These are phyloP conservation scores for Skeletonema marinoi DNA, from an alignment of 108 stramenopile genomes.

Conservation along the genomic window DNA sequence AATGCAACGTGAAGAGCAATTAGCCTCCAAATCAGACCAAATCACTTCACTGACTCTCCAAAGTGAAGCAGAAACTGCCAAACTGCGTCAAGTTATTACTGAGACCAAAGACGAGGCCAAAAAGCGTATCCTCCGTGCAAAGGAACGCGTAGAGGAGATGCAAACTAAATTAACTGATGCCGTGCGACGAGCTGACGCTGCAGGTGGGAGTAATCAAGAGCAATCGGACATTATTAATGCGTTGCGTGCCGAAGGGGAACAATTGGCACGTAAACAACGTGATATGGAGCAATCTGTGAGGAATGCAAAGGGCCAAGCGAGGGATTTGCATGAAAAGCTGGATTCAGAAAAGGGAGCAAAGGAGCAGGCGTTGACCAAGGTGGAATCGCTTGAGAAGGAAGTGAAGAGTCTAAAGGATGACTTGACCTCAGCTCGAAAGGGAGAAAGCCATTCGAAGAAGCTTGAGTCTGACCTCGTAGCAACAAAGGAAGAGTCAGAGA, in stretches of 20 bases:
- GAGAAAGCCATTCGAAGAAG: slow-evolving; percentile 70
- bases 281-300: slow-evolving; percentile 82
- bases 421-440: slow-evolving; percentile 61
- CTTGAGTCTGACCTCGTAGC: slow-evolving; percentile 63
- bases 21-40: slow-evolving; percentile 68
- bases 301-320: slow-evolving; percentile 60
- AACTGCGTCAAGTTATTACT: slow-evolving; percentile 48
- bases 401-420: slow-evolving; percentile 65
- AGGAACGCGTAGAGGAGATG: slow-evolving; percentile 77
- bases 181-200: slow-evolving; percentile 25
- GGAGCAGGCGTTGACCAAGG: slow-evolving; percentile 48
- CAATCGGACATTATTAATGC: slow-evolving; percentile 67
- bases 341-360: slow-evolving; percentile 47
- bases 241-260: slow-evolving; percentile 74
- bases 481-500: slow-evolving; percentile 60
- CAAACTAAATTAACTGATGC: slow-evolving; percentile 51
- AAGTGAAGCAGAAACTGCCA: slow-evolving; percentile 57
- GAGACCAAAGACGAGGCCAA: slow-evolving; percentile 62
- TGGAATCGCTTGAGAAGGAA: slow-evolving; percentile 52
- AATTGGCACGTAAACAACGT: slow-evolving; percentile 69
- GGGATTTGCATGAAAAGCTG: slow-evolving; percentile 55
- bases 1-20: slow-evolving; percentile 67
- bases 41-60: slow-evolving; percentile 55
- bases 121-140: slow-evolving; percentile 61
- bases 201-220: slow-evolving; percentile 29